These are phyloP conservation scores for Heliamphora pulchella DNA, from an alignment of 179 eudicot species.

Conservation along the genomic window DNA sequence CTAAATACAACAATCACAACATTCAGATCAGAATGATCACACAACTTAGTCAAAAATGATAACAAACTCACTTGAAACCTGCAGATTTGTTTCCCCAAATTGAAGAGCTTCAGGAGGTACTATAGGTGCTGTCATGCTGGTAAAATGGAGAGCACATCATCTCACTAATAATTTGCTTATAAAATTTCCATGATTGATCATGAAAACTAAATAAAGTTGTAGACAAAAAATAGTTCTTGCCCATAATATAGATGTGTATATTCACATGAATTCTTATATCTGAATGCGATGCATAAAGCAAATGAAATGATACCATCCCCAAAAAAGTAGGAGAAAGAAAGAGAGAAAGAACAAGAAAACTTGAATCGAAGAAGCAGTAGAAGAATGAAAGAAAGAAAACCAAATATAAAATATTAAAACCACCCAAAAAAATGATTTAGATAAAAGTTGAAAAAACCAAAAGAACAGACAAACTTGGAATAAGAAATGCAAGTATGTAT, in stretches of 20 bases:
- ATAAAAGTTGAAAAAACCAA: background rate
- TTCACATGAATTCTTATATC: background rate
- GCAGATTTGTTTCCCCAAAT: constrained; percentile 71
- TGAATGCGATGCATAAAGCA: background rate
- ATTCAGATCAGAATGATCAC: too few relatives aligned
- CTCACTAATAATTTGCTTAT: background rate
- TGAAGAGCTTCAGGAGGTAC: constrained; percentile 71
- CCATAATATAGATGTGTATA: background rate
- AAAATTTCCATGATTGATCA: background rate
- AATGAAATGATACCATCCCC: background rate
- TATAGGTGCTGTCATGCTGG: constrained; percentile 87
- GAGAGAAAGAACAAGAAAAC: background rate
- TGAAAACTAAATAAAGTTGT: background rate
- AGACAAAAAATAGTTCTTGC: background rate
- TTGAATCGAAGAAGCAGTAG: too few relatives aligned
- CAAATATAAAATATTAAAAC: background rate
- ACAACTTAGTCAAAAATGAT: background rate
- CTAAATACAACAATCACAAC: background rate
- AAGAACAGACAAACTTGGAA: background rate
- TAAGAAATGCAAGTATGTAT: background rate
- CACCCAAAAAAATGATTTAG: background rate
- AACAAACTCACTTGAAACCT: constrained; percentile 60
- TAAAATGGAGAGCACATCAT: constrained; percentile 9
- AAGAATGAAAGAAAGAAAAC: background rate
- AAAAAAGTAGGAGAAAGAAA: background rate